phyloP scores from a whole-genome alignment of 108 stramenopile genomes.

The Cyclotella atomus region DNA sequence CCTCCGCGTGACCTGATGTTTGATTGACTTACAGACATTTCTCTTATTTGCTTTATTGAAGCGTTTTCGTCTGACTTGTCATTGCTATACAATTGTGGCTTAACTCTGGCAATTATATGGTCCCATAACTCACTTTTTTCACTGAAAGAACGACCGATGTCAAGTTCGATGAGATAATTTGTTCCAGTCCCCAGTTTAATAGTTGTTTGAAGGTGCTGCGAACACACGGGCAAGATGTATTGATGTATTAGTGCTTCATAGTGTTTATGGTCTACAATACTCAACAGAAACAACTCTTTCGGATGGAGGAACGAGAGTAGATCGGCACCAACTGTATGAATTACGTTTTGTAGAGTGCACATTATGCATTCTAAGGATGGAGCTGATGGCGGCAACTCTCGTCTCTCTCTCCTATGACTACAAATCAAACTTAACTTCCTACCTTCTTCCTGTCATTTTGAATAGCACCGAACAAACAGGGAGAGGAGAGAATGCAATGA shows the following conservation, averaged over 20 bases:
- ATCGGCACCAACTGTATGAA: background rate
- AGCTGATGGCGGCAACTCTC: no score
- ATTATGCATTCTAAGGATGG: no score
- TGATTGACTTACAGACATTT: background rate
- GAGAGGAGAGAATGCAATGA: no score
- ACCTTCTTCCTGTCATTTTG: no score
- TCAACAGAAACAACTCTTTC: background rate
- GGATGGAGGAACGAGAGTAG: background rate
- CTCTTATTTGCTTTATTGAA: background rate
- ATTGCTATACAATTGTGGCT: background rate
- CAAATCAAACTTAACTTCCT: no score
- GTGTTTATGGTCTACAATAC: background rate
- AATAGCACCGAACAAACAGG: no score
- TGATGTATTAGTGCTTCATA: background rate
- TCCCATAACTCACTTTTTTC: background rate
- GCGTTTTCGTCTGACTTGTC: background rate
- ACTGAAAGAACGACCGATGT: background rate
- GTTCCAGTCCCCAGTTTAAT: background rate
- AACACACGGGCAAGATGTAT: background rate
- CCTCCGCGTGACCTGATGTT: background rate
- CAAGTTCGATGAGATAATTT: conserved; percentile 3
- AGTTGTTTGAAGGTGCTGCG: background rate
- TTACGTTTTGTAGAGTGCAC: background rate
- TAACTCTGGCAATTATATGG: background rate
- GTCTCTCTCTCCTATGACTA: no score